A percentile compares a stretch with the other conserved stretches of the same genome.
Conservation (phyloP, 148 eudicot species). For the Rhododendron ferrugineum region DNA sequence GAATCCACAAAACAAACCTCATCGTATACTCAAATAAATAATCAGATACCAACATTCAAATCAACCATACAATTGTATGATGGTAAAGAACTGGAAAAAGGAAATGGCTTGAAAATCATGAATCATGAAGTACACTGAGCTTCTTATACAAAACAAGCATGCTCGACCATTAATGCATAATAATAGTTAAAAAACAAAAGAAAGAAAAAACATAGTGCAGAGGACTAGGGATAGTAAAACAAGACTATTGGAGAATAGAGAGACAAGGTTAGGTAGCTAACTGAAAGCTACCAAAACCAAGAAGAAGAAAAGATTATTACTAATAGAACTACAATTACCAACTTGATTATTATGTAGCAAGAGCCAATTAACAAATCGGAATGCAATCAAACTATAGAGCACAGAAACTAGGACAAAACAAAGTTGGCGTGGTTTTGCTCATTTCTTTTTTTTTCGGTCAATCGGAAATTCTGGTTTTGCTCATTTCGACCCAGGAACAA, state of each 20-base stretch:
- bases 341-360: background rate
- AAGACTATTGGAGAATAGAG: background rate
- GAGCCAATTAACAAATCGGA: background rate
- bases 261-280: background rate
- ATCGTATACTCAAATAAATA: background rate
- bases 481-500: background rate
- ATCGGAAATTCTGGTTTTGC: too few species aligned
- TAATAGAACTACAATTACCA: background rate
- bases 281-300: background rate
- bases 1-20: background rate
- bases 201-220: background rate
- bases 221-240: background rate
- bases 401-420: background rate
- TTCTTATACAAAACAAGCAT: background rate
- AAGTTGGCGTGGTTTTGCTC: background rate
- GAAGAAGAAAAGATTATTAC: background rate
- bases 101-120: background rate
- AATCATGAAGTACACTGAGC: background rate
- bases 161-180: background rate
- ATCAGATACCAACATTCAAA: background rate
- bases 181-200: background rate
- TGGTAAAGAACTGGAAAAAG: background rate
- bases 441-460: too few species aligned
- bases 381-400: background rate
- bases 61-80: background rate